Evolutionary conservation across 208 protist species (phyloP), one percentile per base, ranked within the genome.

Genomic region (Herpetomonas samuelpessoai): DNA sequence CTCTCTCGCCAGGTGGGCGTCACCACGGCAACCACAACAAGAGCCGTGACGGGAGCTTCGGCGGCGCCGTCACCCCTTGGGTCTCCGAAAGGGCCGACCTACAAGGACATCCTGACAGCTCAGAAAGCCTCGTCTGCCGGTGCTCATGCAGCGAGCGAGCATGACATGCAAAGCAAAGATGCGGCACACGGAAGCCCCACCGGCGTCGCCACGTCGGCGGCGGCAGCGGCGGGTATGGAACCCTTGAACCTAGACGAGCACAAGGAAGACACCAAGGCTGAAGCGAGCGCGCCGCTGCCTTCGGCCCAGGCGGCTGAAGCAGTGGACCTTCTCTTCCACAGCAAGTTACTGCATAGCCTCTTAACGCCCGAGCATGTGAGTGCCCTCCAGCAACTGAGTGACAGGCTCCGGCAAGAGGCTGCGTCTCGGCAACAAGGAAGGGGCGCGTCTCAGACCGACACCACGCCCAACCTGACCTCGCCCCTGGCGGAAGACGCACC

Each of bases 401-500:
- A 26, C n/a, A 27, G 9, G 46, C 9, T 22, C 7, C 18, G 46
- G 14, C 46, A 51, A 19, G 14, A 51, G 22, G 10, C 7, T 6
- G 7, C 38, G 6, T 31, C 60, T 2, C 59, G 61, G 16, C 18
- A 29, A 14, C 18, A 16, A 2, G 62, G 25, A 16, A 53, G 22
- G 3, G 25, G 26, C 26, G 41, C 21, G 14, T 24, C 24, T 12
- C 48, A 22, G n/a, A 27, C 25, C 44, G 27, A 18, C n/a, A 12
- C 50, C 55, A 47, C 45, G 1, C 27, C 35, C 24, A 26, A 22
- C 21, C 28, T 51, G 19, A 28, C 27, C 22, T 35, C 60, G 21
- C 38, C 46, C 1, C 44, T 71, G 44, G 52, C 71, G 18, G n/a
- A n/a, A n/a, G 50, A 38, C 12, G 26, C 7, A 19, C 19, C 21